Base-by-base conservation (phyloP, 768 basidiomycete genomes). In the Lentinula sp. region DNA sequence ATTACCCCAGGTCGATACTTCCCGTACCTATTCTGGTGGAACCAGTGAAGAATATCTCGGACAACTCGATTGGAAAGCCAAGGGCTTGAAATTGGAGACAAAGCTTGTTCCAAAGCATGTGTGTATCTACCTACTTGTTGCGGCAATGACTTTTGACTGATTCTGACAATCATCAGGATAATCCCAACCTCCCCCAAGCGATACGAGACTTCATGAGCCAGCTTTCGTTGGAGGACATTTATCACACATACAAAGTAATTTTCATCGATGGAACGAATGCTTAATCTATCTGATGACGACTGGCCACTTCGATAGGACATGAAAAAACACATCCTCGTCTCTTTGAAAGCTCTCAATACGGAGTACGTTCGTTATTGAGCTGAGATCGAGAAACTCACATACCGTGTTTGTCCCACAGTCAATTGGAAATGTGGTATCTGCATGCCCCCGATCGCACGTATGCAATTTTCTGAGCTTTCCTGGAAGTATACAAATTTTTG, bases 341-440 rank as follows among this genome's bases (percentile, higher is more conserved):
- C 85, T 0, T 69, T 85, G 50, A 69, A 76, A 39, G 69, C 70
- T 16, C 71, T 86, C 15, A 74, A 77, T 39, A 73, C 76, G 7
- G 68, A 79, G 69, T 85, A 76, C 58, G 76, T 76, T 6, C 74
- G 78, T 18, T 12, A 37, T 37, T 39, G 4, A 23, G 18, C 35
- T 6, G 54, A 46, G 18, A 28, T 20, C 13, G 3, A 28, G 28
- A 3, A 28, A 45, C 16, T 6, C 28, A 43, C 4, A 3, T 28
- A 52, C 50, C 0, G 35, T 63, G 68, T 55, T 71, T 67, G 74
- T 71, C n/a, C 65, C 28, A 28, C 79, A 74, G 81, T 68, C 69
- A 79, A 69, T 57, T 76, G 76, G 73, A 79, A 73, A 66, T 77
- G 68, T 76, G 83, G 71, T 87, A 86, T 63, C 73, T 87, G 28